Conservation (phyloP, 306 rosid species). For the Dicorynia guianensis region DNA sequence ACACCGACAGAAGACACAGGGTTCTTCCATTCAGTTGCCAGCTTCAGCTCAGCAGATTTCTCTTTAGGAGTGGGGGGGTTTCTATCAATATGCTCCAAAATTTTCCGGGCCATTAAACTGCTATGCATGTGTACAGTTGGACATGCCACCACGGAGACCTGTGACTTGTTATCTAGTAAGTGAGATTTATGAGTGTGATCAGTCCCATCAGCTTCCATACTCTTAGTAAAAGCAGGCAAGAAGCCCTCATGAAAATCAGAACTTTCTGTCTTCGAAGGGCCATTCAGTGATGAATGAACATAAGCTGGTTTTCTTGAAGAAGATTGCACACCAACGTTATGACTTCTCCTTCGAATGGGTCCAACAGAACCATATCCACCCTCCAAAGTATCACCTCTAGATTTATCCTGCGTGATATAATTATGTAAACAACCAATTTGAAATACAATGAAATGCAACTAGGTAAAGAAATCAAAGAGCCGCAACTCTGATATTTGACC, state of each 20-base stretch:
- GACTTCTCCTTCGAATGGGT: slow-evolving; percentile 71
- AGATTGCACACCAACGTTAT: slow-evolving; percentile 53
- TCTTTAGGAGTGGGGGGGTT: slow-evolving; percentile 76
- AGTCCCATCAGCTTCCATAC: slow-evolving; percentile 50
- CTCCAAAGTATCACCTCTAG: slow-evolving; percentile 53
- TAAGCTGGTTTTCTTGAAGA: slow-evolving; percentile 56
- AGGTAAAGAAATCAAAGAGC: slow-evolving; percentile 3
- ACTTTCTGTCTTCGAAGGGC: slow-evolving; percentile 45
- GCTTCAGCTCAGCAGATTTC: slow-evolving; percentile 78
- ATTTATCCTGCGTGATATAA: slow-evolving; percentile 53
- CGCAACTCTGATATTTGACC: neutral
- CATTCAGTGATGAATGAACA: slow-evolving; percentile 43
- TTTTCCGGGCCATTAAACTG: slow-evolving; percentile 79
- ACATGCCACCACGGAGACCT: slow-evolving; percentile 45
- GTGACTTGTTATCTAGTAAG: slow-evolving; percentile 44
- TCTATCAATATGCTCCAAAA: slow-evolving; percentile 87
- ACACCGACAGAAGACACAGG: slow-evolving; percentile 51
- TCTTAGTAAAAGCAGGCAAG: slow-evolving; percentile 47
- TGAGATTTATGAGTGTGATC: slow-evolving; percentile 40
- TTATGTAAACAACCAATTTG: slow-evolving; percentile 11
- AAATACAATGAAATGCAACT: slow-evolving; percentile 11
- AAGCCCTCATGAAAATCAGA: slow-evolving; percentile 50
- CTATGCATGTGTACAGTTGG: slow-evolving; percentile 69
- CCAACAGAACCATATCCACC: slow-evolving; percentile 75
- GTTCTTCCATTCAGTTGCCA: slow-evolving; percentile 71